Base-by-base conservation (phyloP, 2,329 filamentous ascomycete species). In the Cladophialophora exuberans region DNA sequence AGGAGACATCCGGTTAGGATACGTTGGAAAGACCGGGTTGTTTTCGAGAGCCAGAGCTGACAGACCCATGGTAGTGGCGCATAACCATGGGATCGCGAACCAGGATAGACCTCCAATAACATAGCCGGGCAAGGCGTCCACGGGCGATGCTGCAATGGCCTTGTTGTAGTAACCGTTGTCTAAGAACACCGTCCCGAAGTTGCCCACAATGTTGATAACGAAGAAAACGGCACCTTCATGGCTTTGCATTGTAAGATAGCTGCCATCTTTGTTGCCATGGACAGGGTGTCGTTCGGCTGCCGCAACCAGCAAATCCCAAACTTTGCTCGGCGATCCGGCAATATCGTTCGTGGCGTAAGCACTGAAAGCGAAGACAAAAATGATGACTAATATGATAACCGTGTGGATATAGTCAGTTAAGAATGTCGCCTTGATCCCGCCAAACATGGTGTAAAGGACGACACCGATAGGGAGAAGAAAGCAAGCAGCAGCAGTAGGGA, bases 51-150 rank as follows among this genome's bases (percentile, higher is more conserved):
- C 88, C 6, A 96, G 78, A 2, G 88, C 90, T 1, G 88, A 82
- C 5, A 96, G 80, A 26, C 91, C 91, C 84, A 96, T 89, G 1
- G 91, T 96, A 0, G 89, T 96, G 1, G 91, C 90, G 2, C 85
- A 88, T 7, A 96, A 79, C 88, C 89, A 96, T 0, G 92, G 92
- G 48, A 97, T 95, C 1, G 91, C 91, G 64, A 96, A 96, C 91
- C 91, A 96, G 45, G 83, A 86, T 1, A 96, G 79, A 18, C 92
- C 91, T 4, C 91, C 91, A 59, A 93, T 82, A 51, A 96, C 86
- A 67, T 96, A 96, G 15, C 91, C 91, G 0, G 91, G 91, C 2
- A 97, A 82, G 0, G 91, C 92, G 57, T 93, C 85, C 0, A 93
- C 87, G 1, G 90, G 90, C 18, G 85, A 87, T 0, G 92, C 90